Evolutionary conservation across 2,329 filamentous ascomycete species (phyloP).

Genomic region (Pleomassaria siparia): DNA sequence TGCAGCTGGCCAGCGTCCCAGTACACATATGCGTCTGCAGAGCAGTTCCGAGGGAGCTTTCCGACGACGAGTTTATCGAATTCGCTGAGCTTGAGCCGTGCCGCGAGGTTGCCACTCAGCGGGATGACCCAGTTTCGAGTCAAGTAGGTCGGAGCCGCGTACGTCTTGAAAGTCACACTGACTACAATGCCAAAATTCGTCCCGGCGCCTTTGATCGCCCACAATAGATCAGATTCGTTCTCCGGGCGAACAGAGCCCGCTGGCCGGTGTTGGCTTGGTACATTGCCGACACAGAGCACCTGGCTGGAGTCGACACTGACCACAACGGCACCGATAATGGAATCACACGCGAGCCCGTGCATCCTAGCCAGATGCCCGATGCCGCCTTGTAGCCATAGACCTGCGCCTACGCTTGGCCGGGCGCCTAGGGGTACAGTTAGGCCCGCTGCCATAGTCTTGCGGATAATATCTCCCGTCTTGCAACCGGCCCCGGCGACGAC

Average conservation of each 20-base stretch:
- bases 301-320: conserved; percentile 54
- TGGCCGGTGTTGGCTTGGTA: conserved; percentile 52
- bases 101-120: conserved; percentile 31
- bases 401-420: conserved; percentile 64
- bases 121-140: conserved; percentile 31
- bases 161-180: conserved; percentile 56
- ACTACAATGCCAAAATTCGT: conserved; percentile 62
- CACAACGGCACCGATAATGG: conserved; percentile 62
- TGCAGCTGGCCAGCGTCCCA: conserved; percentile 48
- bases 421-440: conserved; percentile 62
- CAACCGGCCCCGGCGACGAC: conserved; percentile 59
- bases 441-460: conserved; percentile 48
- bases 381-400: conserved; percentile 66
- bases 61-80: conserved; percentile 46
- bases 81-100: conserved; percentile 38
- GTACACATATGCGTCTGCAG: conserved; percentile 61
- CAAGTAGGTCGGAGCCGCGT: conserved; percentile 44
- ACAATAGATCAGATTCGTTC: conserved; percentile 57
- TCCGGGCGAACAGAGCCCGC: conserved; percentile 44
- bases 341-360: conserved; percentile 61
- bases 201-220: conserved; percentile 61
- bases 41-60: conserved; percentile 47
- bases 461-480: conserved; percentile 57
- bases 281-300: conserved; percentile 54
- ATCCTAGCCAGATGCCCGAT: conserved; percentile 61